Base-by-base conservation (phyloP, 805 yeast species). In the Candida michaelii region DNA sequence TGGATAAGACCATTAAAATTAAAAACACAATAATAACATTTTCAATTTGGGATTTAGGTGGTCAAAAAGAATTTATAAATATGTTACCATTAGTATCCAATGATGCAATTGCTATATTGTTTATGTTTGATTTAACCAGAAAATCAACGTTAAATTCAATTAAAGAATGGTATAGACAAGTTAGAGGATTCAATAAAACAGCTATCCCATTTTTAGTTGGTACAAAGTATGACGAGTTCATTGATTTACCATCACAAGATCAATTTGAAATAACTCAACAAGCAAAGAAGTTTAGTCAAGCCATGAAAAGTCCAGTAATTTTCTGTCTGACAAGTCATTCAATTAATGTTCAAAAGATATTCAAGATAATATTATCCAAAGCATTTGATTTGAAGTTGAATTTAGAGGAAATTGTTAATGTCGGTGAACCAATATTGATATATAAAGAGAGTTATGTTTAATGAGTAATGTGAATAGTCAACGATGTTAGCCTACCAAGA, bases 31-130 rank as follows among this genome's bases (percentile, higher is more conserved):
- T 87, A 51, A 87, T 91, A 43, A 84, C 93, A 27, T 91, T 91
- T 59, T 82, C 93, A 16, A 83, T 91, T 24, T 91, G 97, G 95
- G 99, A 91, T 63, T 68, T 91, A 10, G 99, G 99, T 17, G 99
- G 99, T 1, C 96, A 90, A 54, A 78, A 87, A 40, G 97, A 93
- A 62, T 91, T 89, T 65, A 87, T 89, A 42, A 91, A 91, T 60
- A 91, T 91, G 99, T 70, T 93, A 30, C 96, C 97, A 16, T 71
- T 91, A 44, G 97, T 91, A 11, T 84, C 95, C 12, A 82, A 85
- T 50, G 97, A 90, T 48, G 93, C 98, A 0, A 93, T 89, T 11
- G 96, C 97, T 1, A 80, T 91, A 18, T 71, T 91, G 32, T 89
- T 90, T 55, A 81, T 87, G 83, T 91, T 70, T 70, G 98, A 91